phyloP scores from a whole-genome alignment of 2,329 filamentous ascomycete species.

The Bipolaris oryzae region DNA sequence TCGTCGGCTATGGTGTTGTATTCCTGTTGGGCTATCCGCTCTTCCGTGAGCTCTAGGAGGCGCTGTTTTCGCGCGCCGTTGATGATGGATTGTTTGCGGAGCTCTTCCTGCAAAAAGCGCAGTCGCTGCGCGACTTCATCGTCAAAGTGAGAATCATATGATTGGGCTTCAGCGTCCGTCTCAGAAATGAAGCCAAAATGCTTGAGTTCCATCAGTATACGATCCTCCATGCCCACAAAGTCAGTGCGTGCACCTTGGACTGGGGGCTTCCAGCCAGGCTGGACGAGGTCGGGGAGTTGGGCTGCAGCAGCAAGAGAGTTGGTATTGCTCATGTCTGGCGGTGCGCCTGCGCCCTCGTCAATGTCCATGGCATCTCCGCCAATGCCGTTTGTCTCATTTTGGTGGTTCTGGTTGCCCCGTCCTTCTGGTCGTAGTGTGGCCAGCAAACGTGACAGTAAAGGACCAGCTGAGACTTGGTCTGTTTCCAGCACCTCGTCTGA shows the following conservation, averaged over 20 bases:
- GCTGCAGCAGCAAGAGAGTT: constrained; percentile 69
- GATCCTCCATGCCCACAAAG: constrained; percentile 85
- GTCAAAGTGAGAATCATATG: constrained; percentile 89
- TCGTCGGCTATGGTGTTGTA: constrained; percentile 97
- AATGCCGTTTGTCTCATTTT: constrained; percentile 61
- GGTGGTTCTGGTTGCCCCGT: constrained; percentile 60
- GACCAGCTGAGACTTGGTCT: constrained; percentile 86
- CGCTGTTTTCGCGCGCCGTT: constrained; percentile 92
- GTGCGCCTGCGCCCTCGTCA: constrained; percentile 50
- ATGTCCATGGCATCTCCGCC: constrained; percentile 57
- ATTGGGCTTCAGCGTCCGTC: constrained; percentile 67
- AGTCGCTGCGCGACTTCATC: constrained; percentile 92
- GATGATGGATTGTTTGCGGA: constrained; percentile 81
- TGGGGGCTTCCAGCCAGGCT: constrained; percentile 79
- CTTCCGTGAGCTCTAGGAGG: constrained; percentile 83
- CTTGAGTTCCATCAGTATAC: constrained; percentile 86
- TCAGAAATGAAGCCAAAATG: constrained; percentile 88
- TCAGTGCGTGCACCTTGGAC: constrained; percentile 74
- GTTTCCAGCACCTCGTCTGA: constrained; percentile 86
- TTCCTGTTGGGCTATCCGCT: constrained; percentile 94
- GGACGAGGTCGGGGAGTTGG: constrained; percentile 76
- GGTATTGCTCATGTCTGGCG: constrained; percentile 44
- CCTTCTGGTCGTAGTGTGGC: constrained; percentile 80
- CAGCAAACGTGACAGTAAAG: constrained; percentile 80
- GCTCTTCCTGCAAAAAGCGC: constrained; percentile 79